Evolutionary conservation across 1,284 basidiomycete species (phyloP).

Genomic region (Austroboletus niveus): DNA sequence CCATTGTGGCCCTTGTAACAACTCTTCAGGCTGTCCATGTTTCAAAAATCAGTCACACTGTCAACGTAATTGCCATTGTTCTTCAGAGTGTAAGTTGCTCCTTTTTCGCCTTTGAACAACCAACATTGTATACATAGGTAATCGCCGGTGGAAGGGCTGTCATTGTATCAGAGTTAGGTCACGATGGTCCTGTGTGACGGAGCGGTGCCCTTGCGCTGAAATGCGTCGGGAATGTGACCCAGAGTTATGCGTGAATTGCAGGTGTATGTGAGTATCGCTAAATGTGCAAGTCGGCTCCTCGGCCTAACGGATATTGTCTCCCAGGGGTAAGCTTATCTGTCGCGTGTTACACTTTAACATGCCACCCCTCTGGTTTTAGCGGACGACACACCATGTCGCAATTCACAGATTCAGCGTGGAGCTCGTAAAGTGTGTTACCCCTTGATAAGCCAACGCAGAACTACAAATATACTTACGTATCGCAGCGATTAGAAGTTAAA

Average conservation of each 20-base stretch:
- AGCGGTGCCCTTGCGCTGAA: conserved; percentile 37
- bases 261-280: conserved; percentile 24
- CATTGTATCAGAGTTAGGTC: conserved; percentile 30
- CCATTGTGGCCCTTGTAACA: conserved; percentile 41
- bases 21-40: conserved; percentile 35
- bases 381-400: conserved; percentile 23
- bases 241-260: conserved; percentile 29
- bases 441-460: background rate
- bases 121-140: conserved; percentile 25
- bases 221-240: conserved; percentile 43
- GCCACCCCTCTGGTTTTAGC: conserved; percentile 13
- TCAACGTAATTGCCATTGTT: conserved; percentile 40
- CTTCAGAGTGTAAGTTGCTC: conserved; percentile 32
- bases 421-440: conserved; percentile 21
- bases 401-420: conserved; percentile 31
- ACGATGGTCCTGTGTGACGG: conserved; percentile 24
- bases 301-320: background rate
- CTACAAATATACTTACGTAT: conserved; percentile 1
- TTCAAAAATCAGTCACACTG: conserved; percentile 36
- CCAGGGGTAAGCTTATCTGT: conserved; percentile 25
- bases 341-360: background rate
- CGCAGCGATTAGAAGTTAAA: conserved; percentile 36
- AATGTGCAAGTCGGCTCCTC: background rate
- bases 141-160: conserved; percentile 42
- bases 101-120: background rate